These are phyloP conservation scores for Paramecium sexaurelia DNA, from an alignment of 73 alveolate species.

Conservation along the genomic window DNA sequence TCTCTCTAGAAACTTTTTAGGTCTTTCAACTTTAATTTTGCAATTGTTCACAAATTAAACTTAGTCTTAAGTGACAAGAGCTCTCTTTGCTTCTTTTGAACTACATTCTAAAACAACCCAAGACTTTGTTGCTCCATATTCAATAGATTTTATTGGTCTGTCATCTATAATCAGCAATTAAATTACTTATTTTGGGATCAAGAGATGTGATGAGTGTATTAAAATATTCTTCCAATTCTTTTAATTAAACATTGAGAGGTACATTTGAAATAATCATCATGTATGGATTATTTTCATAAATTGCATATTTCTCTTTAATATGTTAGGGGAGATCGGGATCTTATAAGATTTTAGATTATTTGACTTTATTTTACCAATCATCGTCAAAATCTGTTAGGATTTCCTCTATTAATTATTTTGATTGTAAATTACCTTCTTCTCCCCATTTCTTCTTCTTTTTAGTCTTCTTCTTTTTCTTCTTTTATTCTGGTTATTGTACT, in stretches of 20 bases:
- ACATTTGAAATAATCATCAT: conserved; percentile 54
- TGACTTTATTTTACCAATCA: conserved; percentile 18
- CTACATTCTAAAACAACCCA: conserved; percentile 57
- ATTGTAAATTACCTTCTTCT: conserved; percentile 26
- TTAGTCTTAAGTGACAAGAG: background rate
- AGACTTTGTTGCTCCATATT: conserved; percentile 53
- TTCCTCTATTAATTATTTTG: background rate
- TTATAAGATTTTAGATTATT: background rate
- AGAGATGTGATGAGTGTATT: conserved; percentile 27
- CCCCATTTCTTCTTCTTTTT: conserved; percentile 59
- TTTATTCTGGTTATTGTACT: background rate
- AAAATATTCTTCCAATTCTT: conserved; percentile 49
- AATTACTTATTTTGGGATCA: conserved; percentile 45
- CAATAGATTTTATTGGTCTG: conserved; percentile 38
- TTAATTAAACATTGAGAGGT: conserved; percentile 26
- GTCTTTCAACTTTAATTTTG: conserved; percentile 35
- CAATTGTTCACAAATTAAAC: conserved; percentile 39
- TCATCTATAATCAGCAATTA: background rate
- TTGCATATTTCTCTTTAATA: conserved; percentile 46
- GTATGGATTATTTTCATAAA: conserved; percentile 51
- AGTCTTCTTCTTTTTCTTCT: conserved; percentile 43
- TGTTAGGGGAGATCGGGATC: conserved; percentile 53
- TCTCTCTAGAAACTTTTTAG: conserved; percentile 59
- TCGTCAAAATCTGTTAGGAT: conserved; percentile 41
- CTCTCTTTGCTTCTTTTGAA: conserved; percentile 14